Base-by-base conservation (phyloP, 805 yeast species). In the Nadsonia fulvescens region DNA sequence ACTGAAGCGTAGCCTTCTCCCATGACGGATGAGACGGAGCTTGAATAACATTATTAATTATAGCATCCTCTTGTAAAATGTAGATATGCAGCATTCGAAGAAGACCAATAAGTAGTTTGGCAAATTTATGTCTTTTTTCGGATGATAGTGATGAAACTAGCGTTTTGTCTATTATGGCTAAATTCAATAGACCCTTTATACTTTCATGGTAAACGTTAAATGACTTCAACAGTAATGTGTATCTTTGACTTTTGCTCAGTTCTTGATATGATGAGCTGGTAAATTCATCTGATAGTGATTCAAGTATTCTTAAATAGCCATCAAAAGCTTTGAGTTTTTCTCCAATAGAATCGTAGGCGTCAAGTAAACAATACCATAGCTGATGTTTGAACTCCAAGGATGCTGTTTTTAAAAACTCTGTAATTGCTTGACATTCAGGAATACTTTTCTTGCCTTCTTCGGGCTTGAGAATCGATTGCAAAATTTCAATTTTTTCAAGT, bases 321-420 rank as follows among this genome's bases (percentile, higher is more conserved):
- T 64, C 66, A 35, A 73, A 63, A 0, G 77, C 70, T 10, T 39
- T 36, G 20, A 58, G 53, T 17, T 61, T 56, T 13, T 59, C 54
- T 0, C 46, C 45, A 2, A 44, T 38, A 3, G 41, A 42, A 8
- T 48, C 42, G 37, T 74, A 77, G 29, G 61, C 61, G 34, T 62
- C 66, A 24, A 79, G 58, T 10, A 83, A 51, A 13, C 74, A 58
- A 16, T 65, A 66, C 92, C 95, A 83, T 3, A 89, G 49, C 28
- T 71, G 70, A 19, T 82, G 50, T 30, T 65, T 66, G 43, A 81
- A 60, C 12, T 66, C 72, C 12, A 74, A 53, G 0, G 89, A 66
- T 0, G 91, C 68, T 8, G 53, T 55, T 3, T 55, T 49, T 9
- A 89, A 53, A 40, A 86, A 79, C 8, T 53, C 46, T 12, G 59